Percentiles rank a stretch among this genome's conserved stretches.
These are phyloP conservation scores for Alternaria atra DNA, from an alignment of 2,329 filamentous ascomycete genomes.

Conservation along the genomic window DNA sequence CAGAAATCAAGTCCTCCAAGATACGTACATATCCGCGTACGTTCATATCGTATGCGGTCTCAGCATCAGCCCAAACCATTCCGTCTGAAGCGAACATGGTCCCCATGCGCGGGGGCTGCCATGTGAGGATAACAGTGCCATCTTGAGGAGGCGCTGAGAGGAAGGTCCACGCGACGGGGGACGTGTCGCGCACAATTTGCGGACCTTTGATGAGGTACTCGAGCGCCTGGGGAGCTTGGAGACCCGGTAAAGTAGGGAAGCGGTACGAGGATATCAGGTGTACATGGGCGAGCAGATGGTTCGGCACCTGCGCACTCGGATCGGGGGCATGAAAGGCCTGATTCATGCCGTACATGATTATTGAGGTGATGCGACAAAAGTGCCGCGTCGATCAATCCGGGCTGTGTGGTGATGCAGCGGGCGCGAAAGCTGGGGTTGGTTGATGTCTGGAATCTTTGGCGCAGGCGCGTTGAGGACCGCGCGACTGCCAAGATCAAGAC, in stretches of 20 bases:
- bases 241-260: slow-evolving; percentile 76
- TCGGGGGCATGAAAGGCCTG: slow-evolving; percentile 45
- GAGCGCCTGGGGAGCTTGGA: slow-evolving; percentile 79
- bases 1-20: background rate
- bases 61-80: slow-evolving; percentile 86
- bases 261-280: slow-evolving; percentile 86
- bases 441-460: slow-evolving; percentile 30
- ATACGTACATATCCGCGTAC: slow-evolving; percentile 69
- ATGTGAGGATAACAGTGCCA: slow-evolving; percentile 83
- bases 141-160: slow-evolving; percentile 78
- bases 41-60: slow-evolving; percentile 79
- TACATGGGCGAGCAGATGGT: slow-evolving; percentile 76
- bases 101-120: slow-evolving; percentile 78
- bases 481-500: slow-evolving; percentile 15
- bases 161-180: slow-evolving; percentile 93
- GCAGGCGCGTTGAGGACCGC: slow-evolving; percentile 30
- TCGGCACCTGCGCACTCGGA: slow-evolving; percentile 48
- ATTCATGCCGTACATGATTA: slow-evolving; percentile 48
- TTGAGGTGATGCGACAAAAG: slow-evolving; percentile 35
- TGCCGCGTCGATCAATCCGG: slow-evolving; percentile 27
- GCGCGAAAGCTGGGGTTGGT: slow-evolving; percentile 33
- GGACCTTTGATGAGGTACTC: slow-evolving; percentile 86
- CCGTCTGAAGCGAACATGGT: slow-evolving; percentile 88
- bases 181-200: slow-evolving; percentile 82
- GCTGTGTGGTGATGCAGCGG: slow-evolving; percentile 20